Conservation (phyloP, 306 rosid species). For the Heteromeles arbutifolia region DNA sequence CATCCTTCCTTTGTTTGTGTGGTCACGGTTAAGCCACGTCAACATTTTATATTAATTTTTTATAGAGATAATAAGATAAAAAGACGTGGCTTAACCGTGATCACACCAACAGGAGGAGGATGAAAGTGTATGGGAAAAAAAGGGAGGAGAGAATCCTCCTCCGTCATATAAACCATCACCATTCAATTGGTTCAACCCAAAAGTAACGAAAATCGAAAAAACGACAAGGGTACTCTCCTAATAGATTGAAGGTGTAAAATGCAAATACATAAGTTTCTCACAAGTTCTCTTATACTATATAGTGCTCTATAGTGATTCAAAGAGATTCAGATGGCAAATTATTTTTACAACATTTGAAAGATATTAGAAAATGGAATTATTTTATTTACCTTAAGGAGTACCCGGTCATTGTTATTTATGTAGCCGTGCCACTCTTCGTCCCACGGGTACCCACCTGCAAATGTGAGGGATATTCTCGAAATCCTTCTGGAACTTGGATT, state of each 20-base stretch:
- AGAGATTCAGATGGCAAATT: not conserved
- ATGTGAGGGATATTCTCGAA: slow-evolving; percentile 74
- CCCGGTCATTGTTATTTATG: slow-evolving; percentile 84
- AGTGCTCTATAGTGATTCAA: not conserved
- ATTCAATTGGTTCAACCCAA: not conserved
- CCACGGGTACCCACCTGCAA: slow-evolving; percentile 62
- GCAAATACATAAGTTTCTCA: not conserved
- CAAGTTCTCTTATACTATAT: not conserved
- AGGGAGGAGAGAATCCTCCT: too few relatives aligned
- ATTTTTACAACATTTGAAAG: not conserved
- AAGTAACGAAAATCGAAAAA: not conserved
- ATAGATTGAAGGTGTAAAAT: not conserved
- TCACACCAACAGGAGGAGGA: too few relatives aligned
- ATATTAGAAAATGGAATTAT: not conserved
- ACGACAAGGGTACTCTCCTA: not conserved
- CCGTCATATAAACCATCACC: not conserved
- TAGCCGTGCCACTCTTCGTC: slow-evolving; percentile 97
- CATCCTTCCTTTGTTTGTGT: too few relatives aligned
- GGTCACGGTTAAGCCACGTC: too few relatives aligned
- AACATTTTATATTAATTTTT: too few relatives aligned
- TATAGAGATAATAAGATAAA: too few relatives aligned
- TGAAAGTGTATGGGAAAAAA: too few relatives aligned
- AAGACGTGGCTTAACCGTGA: too few relatives aligned
- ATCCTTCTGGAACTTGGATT: slow-evolving; percentile 63
- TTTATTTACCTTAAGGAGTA: slow-evolving; percentile 72